phyloP scores from a whole-genome alignment of 768 basidiomycete genomes.

The Cystobasidium onofrii region DNA sequence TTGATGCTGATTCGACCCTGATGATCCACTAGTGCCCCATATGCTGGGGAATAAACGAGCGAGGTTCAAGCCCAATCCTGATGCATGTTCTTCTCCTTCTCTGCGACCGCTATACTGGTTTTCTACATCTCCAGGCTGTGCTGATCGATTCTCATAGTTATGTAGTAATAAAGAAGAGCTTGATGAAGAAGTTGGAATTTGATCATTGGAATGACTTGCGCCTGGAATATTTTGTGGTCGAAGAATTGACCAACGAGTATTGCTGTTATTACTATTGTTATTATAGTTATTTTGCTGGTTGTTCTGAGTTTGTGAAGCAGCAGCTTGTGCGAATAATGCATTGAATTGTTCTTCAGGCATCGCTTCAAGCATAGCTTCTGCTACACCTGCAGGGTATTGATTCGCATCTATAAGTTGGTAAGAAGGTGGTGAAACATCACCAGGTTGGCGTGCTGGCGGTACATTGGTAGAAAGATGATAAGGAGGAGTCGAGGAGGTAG shows the following conservation, averaged over 20 bases:
- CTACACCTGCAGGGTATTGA: constrained; percentile 33
- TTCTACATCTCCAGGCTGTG: background rate
- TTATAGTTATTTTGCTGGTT: background rate
- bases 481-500: constrained; percentile 26
- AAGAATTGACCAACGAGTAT: background rate
- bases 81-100: background rate
- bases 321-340: constrained; percentile 15
- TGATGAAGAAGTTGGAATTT: background rate
- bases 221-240: background rate
- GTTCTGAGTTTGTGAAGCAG: background rate
- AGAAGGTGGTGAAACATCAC: constrained; percentile 30
- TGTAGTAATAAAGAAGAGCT: background rate
- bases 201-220: background rate
- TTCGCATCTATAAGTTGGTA: constrained; percentile 33
- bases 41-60: constrained; percentile 6
- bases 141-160: background rate
- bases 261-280: background rate
- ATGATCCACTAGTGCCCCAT: background rate
- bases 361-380: constrained; percentile 33
- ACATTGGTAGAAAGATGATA: constrained; percentile 8
- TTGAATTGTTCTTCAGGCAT: constrained; percentile 30
- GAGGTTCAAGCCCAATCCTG: background rate
- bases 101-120: background rate
- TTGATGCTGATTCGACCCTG: background rate
- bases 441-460: background rate